phyloP scores from a whole-genome alignment of 2,329 filamentous ascomycete species.

The Clonostachys byssicola region DNA sequence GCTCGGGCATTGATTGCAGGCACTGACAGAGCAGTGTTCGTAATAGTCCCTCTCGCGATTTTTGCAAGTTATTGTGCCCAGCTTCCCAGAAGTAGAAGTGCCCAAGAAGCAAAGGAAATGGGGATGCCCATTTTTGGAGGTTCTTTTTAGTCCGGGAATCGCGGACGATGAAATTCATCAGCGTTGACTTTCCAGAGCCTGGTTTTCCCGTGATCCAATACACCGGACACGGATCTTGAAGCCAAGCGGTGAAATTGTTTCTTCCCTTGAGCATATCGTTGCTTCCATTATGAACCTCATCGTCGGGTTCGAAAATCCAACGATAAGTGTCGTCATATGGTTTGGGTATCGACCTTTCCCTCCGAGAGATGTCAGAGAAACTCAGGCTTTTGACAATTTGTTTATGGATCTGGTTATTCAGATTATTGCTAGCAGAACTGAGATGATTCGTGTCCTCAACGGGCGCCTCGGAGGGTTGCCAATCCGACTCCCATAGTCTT shows the following conservation, averaged over 20 bases:
- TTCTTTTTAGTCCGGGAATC: conserved; percentile 13
- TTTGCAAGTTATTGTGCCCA: conserved; percentile 27
- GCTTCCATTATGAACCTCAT: neutral
- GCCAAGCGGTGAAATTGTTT: conserved; percentile 2
- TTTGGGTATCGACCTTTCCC: conserved; percentile 3
- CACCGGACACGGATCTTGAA: conserved; percentile 1
- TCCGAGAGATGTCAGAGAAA: neutral
- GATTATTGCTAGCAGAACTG: no score
- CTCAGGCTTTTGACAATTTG: neutral
- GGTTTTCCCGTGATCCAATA: conserved; percentile 37
- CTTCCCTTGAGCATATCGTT: conserved; percentile 12
- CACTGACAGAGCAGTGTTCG: conserved; percentile 9
- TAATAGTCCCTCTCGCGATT: conserved; percentile 31
- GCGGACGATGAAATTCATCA: conserved; percentile 33
- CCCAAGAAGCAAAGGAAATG: conserved; percentile 17
- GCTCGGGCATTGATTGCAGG: neutral
- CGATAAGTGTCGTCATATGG: conserved; percentile 3
- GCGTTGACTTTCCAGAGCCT: conserved; percentile 36
- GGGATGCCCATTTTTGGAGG: conserved; percentile 25
- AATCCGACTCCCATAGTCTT: neutral
- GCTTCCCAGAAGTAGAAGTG: conserved; percentile 35
- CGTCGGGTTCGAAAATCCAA: conserved; percentile 2
- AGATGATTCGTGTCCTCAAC: neutral
- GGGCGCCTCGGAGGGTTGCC: neutral
- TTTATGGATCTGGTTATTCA: no score